phyloP scores from a whole-genome alignment of 306 rosid species.

The Mimosa pudica region DNA sequence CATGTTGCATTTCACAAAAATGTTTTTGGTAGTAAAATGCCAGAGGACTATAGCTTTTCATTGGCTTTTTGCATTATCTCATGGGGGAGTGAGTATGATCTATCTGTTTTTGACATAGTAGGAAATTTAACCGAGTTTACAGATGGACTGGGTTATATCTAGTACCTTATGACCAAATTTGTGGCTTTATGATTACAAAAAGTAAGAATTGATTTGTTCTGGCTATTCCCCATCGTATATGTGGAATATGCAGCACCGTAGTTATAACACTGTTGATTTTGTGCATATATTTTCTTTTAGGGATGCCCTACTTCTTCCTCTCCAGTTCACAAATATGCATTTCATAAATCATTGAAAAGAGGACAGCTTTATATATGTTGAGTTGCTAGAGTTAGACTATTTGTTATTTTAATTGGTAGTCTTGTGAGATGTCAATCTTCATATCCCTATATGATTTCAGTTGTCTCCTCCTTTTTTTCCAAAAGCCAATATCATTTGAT shows the following conservation, averaged over 20 bases:
- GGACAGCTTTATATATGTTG: constrained; percentile 1
- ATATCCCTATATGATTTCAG: neutral
- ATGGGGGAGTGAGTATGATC: neutral
- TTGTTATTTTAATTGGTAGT: neutral
- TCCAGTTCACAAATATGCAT: neutral
- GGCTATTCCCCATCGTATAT: neutral
- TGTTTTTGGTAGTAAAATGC: neutral
- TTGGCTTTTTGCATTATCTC: neutral
- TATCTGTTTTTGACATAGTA: neutral
- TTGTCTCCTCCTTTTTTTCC: neutral
- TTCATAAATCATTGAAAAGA: neutral
- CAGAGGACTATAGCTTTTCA: neutral
- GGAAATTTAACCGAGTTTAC: neutral
- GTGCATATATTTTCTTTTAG: neutral
- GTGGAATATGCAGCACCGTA: neutral
- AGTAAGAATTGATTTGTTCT: neutral
- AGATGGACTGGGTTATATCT: neutral
- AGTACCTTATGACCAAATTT: neutral
- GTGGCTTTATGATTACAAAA: neutral
- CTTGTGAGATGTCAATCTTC: constrained; percentile 2
- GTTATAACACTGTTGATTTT: neutral
- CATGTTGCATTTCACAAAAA: neutral
- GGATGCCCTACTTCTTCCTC: neutral
- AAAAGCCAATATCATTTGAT: neutral
- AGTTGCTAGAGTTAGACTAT: constrained; percentile 7